Evolutionary conservation across 1,139 yeast genomes (phyloP), one percentile per base, ranked within the genome.

Genomic region (Diutina rugosa): DNA sequence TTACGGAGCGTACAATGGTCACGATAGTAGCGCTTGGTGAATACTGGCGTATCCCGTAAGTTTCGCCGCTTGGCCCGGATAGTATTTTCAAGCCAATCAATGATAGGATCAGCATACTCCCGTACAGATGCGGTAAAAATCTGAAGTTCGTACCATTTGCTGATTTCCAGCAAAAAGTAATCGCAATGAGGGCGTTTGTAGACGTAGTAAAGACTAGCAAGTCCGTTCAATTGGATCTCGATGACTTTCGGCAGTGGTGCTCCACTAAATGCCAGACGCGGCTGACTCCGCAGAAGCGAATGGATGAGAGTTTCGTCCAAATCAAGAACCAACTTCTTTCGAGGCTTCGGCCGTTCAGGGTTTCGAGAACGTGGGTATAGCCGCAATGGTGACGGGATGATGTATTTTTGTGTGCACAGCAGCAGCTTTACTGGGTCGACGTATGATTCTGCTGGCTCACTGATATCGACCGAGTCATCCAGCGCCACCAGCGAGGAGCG

Each of bases 71-170:
- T 49, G 4, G 21, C 53, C n/a, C 53, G 44, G 16, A 49, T 49
- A 30, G 52, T 47, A 56, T 67, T 67, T 62, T 76, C 80, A 26
- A 93, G 72, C 86, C 95, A 89, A 69, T 91, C 95, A 56, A 93
- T 90, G 59, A 93, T 95, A 0, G 99, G 99, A 66, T 93, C 99
- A 0, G 99, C 99, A 64, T 93, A 93, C 67, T 90, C 97, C 69
- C 84, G 84, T 58, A 93, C 95, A 55, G 96, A 86, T 1, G 99
- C 99, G 0, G 99, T 93, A 72, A 90, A 90, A 12, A 93, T 82
- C 54, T 90, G 93, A 51, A 93, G 73, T 63, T 90, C 88, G 69
- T 83, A 93, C 98, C 98, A 93, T 63, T 84, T 82, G 57, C 85
- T 75, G 14, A 90, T 95, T 59, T 85, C 87, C 58, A 81, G 76